Evolutionary conservation across 352 stramenopile species (phyloP).

Genomic region (Pythium guiyangense): DNA sequence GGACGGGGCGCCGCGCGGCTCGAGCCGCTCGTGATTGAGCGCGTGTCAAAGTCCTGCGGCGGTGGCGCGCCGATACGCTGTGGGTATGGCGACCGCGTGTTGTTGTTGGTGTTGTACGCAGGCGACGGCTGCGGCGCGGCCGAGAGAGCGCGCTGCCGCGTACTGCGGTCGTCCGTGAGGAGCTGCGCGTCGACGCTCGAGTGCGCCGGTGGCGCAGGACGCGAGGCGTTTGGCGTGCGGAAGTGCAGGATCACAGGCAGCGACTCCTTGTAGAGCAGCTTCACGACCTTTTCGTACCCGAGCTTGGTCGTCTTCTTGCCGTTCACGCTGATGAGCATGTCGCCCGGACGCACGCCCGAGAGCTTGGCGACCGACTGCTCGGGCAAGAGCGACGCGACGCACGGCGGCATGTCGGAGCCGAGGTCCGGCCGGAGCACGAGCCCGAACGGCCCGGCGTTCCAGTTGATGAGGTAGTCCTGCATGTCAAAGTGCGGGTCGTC

Average conservation of each 20-base stretch:
- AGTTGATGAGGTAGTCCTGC: constrained; percentile 86
- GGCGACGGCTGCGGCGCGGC: background rate
- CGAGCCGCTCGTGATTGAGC: constrained; percentile 16
- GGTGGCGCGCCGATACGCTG: background rate
- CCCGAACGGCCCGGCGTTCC: constrained; percentile 73
- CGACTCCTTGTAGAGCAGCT: constrained; percentile 71
- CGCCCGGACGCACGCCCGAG: constrained; percentile 53
- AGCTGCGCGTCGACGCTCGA: constrained; percentile 9
- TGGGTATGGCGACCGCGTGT: background rate
- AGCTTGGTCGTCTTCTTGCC: constrained; percentile 70
- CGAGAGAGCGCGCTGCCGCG: background rate
- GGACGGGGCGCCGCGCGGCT: constrained; percentile 20
- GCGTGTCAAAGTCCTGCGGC: constrained; percentile 15
- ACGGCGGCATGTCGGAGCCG: constrained; percentile 70
- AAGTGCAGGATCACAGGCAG: constrained; percentile 77
- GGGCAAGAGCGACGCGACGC: constrained; percentile 65
- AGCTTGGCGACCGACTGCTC: constrained; percentile 71
- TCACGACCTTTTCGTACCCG: constrained; percentile 77
- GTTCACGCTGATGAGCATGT: constrained; percentile 77
- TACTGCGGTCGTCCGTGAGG: background rate
- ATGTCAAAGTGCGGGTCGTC: constrained; percentile 21
- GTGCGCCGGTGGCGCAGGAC: background rate
- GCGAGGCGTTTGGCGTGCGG: constrained; percentile 35
- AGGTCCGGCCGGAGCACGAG: constrained; percentile 69
- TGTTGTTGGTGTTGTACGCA: constrained; percentile 10